Evolutionary conservation across 805 yeast genomes (phyloP).

Genomic region (Saccharomycopsis fermentans): DNA sequence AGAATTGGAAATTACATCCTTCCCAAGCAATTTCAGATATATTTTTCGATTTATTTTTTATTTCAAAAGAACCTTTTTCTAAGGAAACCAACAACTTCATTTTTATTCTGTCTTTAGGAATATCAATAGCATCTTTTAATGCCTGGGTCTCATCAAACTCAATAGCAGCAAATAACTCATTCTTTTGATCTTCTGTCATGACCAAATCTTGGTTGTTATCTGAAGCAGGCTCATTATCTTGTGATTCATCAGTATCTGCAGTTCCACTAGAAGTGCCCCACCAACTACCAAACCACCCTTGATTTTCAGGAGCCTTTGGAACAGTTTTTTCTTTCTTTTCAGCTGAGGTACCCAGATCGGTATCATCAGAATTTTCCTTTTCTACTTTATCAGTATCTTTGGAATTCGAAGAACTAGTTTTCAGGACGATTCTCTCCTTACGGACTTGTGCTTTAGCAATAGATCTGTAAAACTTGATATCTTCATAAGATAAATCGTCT

Average conservation of each 20-base stretch:
- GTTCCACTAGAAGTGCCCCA: constrained; percentile 36
- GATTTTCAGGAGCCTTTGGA: constrained; percentile 4
- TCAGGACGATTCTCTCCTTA: constrained; percentile 34
- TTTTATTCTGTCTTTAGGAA: constrained; percentile 67
- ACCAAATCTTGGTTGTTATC: constrained; percentile 26
- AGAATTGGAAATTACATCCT: constrained; percentile 64
- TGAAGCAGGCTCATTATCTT: constrained; percentile 8
- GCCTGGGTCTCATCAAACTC: constrained; percentile 69
- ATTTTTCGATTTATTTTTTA: constrained; percentile 32
- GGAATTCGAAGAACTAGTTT: neutral
- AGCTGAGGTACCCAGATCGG: neutral
- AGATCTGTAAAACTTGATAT: constrained; percentile 75
- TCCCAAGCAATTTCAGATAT: constrained; percentile 76
- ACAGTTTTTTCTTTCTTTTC: neutral
- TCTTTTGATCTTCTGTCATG: constrained; percentile 77
- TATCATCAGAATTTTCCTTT: neutral
- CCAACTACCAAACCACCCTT: constrained; percentile 67
- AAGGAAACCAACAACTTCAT: constrained; percentile 58
- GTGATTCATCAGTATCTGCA: constrained; percentile 5
- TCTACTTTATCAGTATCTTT: neutral
- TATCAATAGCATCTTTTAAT: constrained; percentile 41
- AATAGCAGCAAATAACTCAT: constrained; percentile 86
- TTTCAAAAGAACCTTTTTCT: constrained; percentile 65
- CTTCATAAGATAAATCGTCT: constrained; percentile 54
- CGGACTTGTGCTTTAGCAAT: constrained; percentile 59